A percentile compares a stretch with the other conserved stretches of the same genome.
phyloP scores from a whole-genome alignment of 2,329 filamentous ascomycete genomes.

The Aspergillus sclerotialis region DNA sequence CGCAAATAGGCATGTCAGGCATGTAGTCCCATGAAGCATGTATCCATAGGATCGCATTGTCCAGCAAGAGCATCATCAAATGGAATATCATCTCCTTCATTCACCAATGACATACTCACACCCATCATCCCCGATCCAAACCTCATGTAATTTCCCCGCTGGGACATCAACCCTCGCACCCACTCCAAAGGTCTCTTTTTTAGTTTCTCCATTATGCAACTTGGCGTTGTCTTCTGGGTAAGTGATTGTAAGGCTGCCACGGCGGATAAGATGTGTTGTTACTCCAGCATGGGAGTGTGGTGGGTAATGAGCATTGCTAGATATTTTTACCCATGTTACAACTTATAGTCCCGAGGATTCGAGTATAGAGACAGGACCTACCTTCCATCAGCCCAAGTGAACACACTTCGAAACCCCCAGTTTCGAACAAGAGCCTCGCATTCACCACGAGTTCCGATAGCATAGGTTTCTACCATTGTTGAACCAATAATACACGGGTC shows the following conservation, averaged over 20 bases:
- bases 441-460: conserved; percentile 32
- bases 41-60: no score
- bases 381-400: conserved; percentile 56
- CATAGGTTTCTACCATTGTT: conserved; percentile 23
- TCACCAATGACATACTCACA: conserved; percentile 58
- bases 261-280: conserved; percentile 55
- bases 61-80: no score
- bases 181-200: conserved; percentile 49
- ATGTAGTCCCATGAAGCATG: no score
- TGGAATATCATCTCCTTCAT: no score
- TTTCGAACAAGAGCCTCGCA: conserved; percentile 49
- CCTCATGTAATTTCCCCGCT: conserved; percentile 50
- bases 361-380: conserved; percentile 26
- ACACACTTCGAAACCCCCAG: conserved; percentile 55
- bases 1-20: background rate
- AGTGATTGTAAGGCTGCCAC: conserved; percentile 50
- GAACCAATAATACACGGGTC: background rate
- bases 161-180: conserved; percentile 53
- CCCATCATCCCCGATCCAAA: conserved; percentile 53
- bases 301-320: conserved; percentile 52
- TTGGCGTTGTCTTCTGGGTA: conserved; percentile 46
- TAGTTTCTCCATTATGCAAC: conserved; percentile 18
- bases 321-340: background rate
- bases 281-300: conserved; percentile 50
- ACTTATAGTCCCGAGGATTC: conserved; percentile 1